Base-by-base conservation (phyloP, 352 stramenopile genomes). In the Globisporangium middletonii region DNA sequence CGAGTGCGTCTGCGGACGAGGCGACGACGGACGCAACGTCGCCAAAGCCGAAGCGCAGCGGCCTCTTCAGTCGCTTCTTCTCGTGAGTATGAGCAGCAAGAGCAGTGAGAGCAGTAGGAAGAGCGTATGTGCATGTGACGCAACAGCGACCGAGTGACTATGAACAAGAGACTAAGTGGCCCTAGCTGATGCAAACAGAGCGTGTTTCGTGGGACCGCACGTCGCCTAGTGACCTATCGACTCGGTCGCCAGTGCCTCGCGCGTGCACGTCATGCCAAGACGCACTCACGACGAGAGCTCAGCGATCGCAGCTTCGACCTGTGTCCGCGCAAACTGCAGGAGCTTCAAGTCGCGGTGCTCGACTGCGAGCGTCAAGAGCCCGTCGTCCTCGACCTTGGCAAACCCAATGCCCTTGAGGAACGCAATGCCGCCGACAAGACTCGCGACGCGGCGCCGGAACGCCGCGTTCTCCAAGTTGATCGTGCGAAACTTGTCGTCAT, bases 381-480 rank as follows among this genome's bases (percentile, higher is more conserved):
- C 79, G 44, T 88, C 75, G 18, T 49, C 65, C 28, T 88, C 80
- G 45, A 94, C 78, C 62, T 96, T 97, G 26, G 79, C 80, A 69
- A 96, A 97, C n/a, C 90, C 90, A 6, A 96, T 53, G 23, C 73
- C 77, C 57, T 93, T 92, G 33, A 97, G 71, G 42, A 97, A 83
- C 16, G 80, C 75, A 27, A 94, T 68, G 49, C 90, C 89, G 23
- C 90, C 89, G 23, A 94, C 68, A 8, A 97, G 72, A 48, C 77
- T 83, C 30, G 76, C 81, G 45, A 97, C 88, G 16, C 90, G 87
- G 64, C 92, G 92, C 54, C 91, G 90, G 65, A 97, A 97, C 27
- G 89, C 90, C 6, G 83, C 63, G 53, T 97, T 97, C 44, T 96
- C 86, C 30, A 95, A 52, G 65, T 96, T 97, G 63, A 97, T 96